These are phyloP conservation scores for Colletotrichum sp. DNA, from an alignment of 2,329 filamentous ascomycete genomes.

Conservation along the genomic window DNA sequence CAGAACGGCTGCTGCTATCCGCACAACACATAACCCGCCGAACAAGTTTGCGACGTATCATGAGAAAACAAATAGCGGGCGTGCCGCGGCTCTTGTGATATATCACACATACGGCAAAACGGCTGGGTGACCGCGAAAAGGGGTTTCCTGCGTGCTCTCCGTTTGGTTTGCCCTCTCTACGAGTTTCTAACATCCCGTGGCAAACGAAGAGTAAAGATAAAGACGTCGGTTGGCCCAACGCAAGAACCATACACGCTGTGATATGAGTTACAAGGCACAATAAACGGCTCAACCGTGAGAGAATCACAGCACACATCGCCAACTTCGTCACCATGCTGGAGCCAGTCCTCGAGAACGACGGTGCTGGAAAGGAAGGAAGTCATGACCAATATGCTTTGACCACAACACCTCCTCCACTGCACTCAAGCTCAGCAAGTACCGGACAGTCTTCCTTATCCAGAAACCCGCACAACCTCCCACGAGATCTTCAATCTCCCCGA, in stretches of 20 bases:
- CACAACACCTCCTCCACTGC: not conserved
- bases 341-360: not conserved
- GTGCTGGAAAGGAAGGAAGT: not conserved
- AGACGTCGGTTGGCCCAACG: not conserved
- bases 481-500: not conserved
- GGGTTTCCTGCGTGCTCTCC: not conserved
- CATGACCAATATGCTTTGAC: fast-evolving
- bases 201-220: not conserved
- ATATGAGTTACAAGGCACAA: not conserved
- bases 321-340: not conserved
- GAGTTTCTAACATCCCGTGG: not conserved
- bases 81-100: not conserved
- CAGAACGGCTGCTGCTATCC: not conserved
- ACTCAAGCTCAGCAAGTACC: not conserved
- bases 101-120: not conserved
- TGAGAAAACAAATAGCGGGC: not conserved
- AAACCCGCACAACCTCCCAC: not conserved
- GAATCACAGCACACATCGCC: not conserved
- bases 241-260: not conserved
- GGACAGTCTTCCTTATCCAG: not conserved
- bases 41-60: not conserved
- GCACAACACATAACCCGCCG: not conserved
- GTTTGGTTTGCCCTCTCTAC: not conserved
- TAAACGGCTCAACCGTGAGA: fast-evolving
- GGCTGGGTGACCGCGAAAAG: not conserved